Base-by-base conservation (phyloP, 441 rosid genomes). In the Gossypium schwendimanii region DNA sequence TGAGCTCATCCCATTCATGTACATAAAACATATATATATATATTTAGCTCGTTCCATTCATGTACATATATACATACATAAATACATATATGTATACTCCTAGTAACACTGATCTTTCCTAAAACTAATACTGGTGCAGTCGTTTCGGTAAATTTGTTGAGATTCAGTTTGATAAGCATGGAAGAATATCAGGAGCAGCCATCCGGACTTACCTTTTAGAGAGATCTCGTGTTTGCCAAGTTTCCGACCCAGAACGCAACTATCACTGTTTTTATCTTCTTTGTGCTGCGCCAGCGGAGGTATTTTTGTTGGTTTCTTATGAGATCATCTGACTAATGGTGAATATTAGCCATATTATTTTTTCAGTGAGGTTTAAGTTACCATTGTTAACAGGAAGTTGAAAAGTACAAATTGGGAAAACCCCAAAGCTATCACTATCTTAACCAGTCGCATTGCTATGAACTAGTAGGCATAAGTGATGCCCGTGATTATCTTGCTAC, bases 81-180 rank as follows among this genome's bases (percentile, higher is more conserved):
- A 36, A 36, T 6, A 36, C 10, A 50, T 50, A 7, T 6, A 15
- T 14, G 54, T 15, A 52, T 52, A 15, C 55, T 52, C 55, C 55
- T 15, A 15, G 36, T 80, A 75, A 63, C 44, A 59, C 57, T 79
- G 71, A 78, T 77, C 31, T 78, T 62, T 78, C 63, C 76, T 78
- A 66, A 75, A 72, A 73, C 75, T 68, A 31, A 73, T 80, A 75
- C 72, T 83, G 82, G 71, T 80, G 83, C 92, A 95, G 99, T 76
- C 99, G 98, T 67, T 95, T 95, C 60, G 99, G 98, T 78, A 92
- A 95, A 78, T 95, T 92, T 80, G 99, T 95, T 53, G 99, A 95
- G 87, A 92, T 95, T 76, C 98, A 95, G 84, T 95, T 95, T 76
- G 95, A 95, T 76, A 95, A 92, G 87, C 89, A 90, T 33, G 98